These are phyloP conservation scores for Fusarium tuaranense DNA, from an alignment of 2,329 filamentous ascomycete genomes.

Conservation along the genomic window DNA sequence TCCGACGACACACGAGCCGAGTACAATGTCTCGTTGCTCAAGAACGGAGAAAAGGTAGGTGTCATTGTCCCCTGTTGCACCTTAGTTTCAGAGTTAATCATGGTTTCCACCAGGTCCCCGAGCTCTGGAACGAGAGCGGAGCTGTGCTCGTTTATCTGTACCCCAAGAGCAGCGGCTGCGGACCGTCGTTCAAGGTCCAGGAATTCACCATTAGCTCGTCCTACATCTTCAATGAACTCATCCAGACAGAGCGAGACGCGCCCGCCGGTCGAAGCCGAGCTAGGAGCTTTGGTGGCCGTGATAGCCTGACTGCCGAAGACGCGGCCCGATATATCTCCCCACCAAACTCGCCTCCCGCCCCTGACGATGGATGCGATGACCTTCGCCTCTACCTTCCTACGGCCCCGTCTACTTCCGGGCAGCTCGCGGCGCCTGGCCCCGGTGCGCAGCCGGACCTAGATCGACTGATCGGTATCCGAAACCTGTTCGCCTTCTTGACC, in stretches of 20 bases:
- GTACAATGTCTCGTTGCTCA: slow-evolving; percentile 66
- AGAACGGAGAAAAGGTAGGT: slow-evolving; percentile 66
- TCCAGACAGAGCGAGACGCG: slow-evolving; percentile 58
- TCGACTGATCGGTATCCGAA: slow-evolving; percentile 69
- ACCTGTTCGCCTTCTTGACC: slow-evolving; percentile 74
- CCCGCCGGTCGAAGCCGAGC: slow-evolving; percentile 49
- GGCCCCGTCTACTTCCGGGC: slow-evolving; percentile 52
- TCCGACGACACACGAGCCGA: slow-evolving; percentile 63
- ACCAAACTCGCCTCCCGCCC: slow-evolving; percentile 51
- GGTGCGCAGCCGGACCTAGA: slow-evolving; percentile 59
- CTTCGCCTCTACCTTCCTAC: slow-evolving; percentile 67
- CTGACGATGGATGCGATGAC: slow-evolving; percentile 53
- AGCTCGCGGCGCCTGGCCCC: slow-evolving; percentile 49
- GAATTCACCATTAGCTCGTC: slow-evolving; percentile 67
- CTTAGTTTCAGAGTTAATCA: slow-evolving; percentile 27
- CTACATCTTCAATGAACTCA: slow-evolving; percentile 64
- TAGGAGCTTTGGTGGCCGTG: slow-evolving; percentile 61
- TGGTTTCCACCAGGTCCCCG: slow-evolving; percentile 63
- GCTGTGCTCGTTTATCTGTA: slow-evolving; percentile 69
- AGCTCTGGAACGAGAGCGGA: slow-evolving; percentile 73
- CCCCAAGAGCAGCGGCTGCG: slow-evolving; percentile 60
- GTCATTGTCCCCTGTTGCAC: slow-evolving; percentile 23
- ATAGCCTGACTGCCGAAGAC: slow-evolving; percentile 63
- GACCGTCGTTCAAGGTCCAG: slow-evolving; percentile 71
- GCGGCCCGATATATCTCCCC: slow-evolving; percentile 56